These are phyloP conservation scores for Trypanosoma scelopori DNA, from an alignment of 208 protist genomes.

Conservation along the genomic window DNA sequence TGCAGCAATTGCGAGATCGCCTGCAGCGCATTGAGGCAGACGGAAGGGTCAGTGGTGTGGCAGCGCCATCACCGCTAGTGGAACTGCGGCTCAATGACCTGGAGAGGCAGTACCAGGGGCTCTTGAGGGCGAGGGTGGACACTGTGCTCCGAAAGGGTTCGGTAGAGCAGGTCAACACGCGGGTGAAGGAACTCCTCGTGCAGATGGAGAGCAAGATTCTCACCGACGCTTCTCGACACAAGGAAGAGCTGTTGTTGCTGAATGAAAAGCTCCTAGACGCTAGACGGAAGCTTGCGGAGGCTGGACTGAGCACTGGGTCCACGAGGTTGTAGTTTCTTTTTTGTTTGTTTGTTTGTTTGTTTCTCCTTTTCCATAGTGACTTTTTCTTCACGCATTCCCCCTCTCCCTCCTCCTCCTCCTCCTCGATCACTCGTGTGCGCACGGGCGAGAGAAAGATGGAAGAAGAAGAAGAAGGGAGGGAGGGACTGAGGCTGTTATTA, in stretches of 20 bases:
- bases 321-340: conserved; percentile 6
- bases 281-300: conserved; percentile 28
- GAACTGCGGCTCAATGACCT: conserved; percentile 30
- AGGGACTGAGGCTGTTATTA: neutral
- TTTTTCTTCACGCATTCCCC: conserved; percentile 9
- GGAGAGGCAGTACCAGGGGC: conserved; percentile 18
- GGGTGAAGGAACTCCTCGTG: conserved; percentile 50
- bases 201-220: conserved; percentile 50
- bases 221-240: conserved; percentile 42
- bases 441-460: too few species aligned
- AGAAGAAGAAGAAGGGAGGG: too few species aligned
- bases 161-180: conserved; percentile 27
- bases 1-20: conserved; percentile 7
- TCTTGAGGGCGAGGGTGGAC: conserved; percentile 20
- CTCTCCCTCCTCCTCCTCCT: too few species aligned
- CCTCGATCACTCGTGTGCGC: too few species aligned
- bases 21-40: neutral
- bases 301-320: too few species aligned
- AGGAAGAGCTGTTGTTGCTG: conserved; percentile 53
- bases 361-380: neutral
- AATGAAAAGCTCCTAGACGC: conserved; percentile 52
- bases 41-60: neutral
- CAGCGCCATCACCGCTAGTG: neutral
- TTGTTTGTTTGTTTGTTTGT: neutral
- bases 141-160: conserved; percentile 6